These are phyloP conservation scores for Pichia sp. DNA, from an alignment of 1,139 yeast species.

Conservation along the genomic window DNA sequence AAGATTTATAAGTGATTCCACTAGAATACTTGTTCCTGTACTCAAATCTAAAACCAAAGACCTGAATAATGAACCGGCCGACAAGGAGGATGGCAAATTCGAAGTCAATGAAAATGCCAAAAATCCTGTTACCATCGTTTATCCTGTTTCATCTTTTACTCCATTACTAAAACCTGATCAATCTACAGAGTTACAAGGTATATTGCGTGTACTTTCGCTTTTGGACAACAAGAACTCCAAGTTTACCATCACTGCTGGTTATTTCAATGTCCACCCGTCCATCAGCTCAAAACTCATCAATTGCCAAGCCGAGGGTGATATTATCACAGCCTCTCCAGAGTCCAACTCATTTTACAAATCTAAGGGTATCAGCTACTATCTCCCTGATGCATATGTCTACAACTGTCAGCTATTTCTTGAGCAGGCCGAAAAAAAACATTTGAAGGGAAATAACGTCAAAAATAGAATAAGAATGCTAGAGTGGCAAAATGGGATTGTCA, in stretches of 20 bases:
- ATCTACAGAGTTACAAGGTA: conserved; percentile 78
- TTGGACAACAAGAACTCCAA: conserved; percentile 52
- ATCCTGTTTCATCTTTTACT: conserved; percentile 88
- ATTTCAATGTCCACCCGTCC: conserved; percentile 84
- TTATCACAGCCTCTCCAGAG: conserved; percentile 85
- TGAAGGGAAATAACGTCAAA: conserved; percentile 35
- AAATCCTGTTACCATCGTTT: conserved; percentile 62
- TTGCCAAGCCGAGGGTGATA: conserved; percentile 60
- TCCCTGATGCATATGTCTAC: conserved; percentile 85
- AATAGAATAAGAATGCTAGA: conserved; percentile 58
- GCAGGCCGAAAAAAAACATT: conserved; percentile 34
- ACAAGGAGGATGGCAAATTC: conserved; percentile 33
- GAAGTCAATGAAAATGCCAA: conserved; percentile 38
- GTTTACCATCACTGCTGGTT: conserved; percentile 96
- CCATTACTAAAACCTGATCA: conserved; percentile 64
- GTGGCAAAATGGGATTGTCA: conserved; percentile 86
- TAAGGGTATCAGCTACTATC: conserved; percentile 71
- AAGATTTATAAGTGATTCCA: conserved; percentile 57
- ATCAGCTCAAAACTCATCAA: conserved; percentile 58
- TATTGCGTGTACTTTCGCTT: conserved; percentile 57
- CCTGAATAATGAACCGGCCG: conserved; percentile 18
- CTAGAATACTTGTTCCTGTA: conserved; percentile 54
- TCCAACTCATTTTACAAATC: conserved; percentile 93
- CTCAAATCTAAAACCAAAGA: conserved; percentile 35
- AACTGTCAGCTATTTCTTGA: conserved; percentile 66